Base-by-base conservation (phyloP, 2,329 filamentous ascomycete species). In the Hypomyces perniciosus region DNA sequence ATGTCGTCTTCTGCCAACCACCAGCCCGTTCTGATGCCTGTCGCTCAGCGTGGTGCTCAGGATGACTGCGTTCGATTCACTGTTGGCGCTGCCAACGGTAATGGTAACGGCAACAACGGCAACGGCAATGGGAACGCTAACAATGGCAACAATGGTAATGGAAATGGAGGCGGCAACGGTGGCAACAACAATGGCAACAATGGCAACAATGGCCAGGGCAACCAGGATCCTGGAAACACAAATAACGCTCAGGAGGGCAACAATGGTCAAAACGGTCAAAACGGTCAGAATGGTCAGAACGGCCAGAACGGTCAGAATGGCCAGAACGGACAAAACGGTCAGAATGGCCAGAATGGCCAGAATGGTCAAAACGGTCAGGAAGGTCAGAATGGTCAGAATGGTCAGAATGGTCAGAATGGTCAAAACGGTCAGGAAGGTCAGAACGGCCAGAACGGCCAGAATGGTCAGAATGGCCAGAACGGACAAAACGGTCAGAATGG, bases 31-130 rank as follows among this genome's bases (percentile, higher is more conserved):
- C 62, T 83, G 49, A 84, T 84, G 81, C 80, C 81, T 46, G 77
- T 85, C 48, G 82, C 83, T 50, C 82, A 85, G 68, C 79, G 83
- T 65, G 83, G 83, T 66, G 73, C 79, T 42, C 81, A 85, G 63
- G 83, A 86, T 59, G 82, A 85, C 62, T 85, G 82, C 63, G 69
- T 75, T 46, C 79, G 79, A 60, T 80, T 84, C 61, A 78, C 73
- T 41, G 79, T 82, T n/a, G 65, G 60, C 33, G 63, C 61, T 39
- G 56, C 58, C 39, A 48, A 52, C 38, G 44, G 37, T 10, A 38
- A 45, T 28, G 55, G 57, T 28, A 55, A 54, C 29, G 57, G 59
- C 20, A 56, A 56, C 46, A 61, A 59, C 51, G 51, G 58, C 13
- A 56, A 51, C 27, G 56, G 58, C 45, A 44, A 38, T 28, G 10